These are phyloP conservation scores for Talaromyces sp. DNA, from an alignment of 2,329 filamentous ascomycete species.

Conservation along the genomic window DNA sequence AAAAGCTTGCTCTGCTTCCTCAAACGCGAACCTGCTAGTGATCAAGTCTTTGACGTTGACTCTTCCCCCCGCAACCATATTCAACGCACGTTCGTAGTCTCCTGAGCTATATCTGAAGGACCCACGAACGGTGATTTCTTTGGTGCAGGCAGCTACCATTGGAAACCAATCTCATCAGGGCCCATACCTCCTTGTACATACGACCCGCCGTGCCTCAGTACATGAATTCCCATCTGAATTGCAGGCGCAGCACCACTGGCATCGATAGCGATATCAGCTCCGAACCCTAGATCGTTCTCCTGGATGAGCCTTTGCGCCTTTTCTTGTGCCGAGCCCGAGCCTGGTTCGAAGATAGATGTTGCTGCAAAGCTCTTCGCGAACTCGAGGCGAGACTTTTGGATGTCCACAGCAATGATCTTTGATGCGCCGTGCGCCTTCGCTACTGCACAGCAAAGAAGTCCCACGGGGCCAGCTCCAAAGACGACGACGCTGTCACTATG, in stretches of 20 bases:
- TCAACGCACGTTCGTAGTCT: slow-evolving; percentile 49
- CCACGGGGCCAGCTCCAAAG: slow-evolving; percentile 52
- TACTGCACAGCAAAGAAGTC: slow-evolving; percentile 47
- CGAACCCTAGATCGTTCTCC: slow-evolving; percentile 23
- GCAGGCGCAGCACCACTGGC: slow-evolving; percentile 48
- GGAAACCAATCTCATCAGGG: slow-evolving; percentile 50
- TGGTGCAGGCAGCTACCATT: slow-evolving; percentile 50
- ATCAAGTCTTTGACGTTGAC: slow-evolving; percentile 38
- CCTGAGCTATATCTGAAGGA: slow-evolving; percentile 52
- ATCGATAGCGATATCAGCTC: slow-evolving; percentile 46
- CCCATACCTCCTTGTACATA: slow-evolving; percentile 55
- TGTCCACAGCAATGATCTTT: slow-evolving; percentile 49
- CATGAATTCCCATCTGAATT: slow-evolving; percentile 48
- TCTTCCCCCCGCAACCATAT: slow-evolving; percentile 49
- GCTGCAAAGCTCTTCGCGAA: slow-evolving; percentile 47
- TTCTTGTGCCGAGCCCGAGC: slow-evolving; percentile 19
- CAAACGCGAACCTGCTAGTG: slow-evolving; percentile 43
- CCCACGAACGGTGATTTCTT: slow-evolving; percentile 49
- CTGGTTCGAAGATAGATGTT: slow-evolving; percentile 37
- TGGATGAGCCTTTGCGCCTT: slow-evolving; percentile 40
- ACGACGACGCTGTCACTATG: slow-evolving; percentile 46
- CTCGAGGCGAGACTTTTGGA: slow-evolving; percentile 40
- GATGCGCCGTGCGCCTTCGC: slow-evolving; percentile 46
- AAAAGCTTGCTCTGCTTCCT: slow-evolving; percentile 50
- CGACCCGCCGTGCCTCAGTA: slow-evolving; percentile 46